Evolutionary conservation across 2,329 filamentous ascomycete species (phyloP).

Genomic region (Bipolaris oryzae): DNA sequence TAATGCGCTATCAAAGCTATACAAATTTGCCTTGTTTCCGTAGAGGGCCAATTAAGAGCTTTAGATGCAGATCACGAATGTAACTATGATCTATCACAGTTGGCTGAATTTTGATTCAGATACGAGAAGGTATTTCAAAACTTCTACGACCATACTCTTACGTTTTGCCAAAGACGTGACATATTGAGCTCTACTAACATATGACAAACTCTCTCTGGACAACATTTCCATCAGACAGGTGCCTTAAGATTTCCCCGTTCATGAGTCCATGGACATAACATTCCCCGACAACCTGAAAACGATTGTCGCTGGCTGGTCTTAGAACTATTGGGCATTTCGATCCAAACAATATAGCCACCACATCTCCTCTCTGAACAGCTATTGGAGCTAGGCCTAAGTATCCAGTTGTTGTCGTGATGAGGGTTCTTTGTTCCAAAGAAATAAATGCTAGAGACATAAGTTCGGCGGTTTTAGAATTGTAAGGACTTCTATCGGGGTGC

Average conservation of each 20-base stretch:
- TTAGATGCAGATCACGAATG: too few relatives aligned
- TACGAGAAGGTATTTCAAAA: too few relatives aligned
- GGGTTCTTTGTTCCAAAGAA: neutral
- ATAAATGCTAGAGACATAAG: too few relatives aligned
- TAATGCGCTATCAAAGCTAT: too few relatives aligned
- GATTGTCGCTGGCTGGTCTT: neutral
- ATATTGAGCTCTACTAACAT: neutral
- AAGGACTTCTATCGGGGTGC: too few relatives aligned
- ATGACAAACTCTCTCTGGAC: neutral
- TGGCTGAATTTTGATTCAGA: too few relatives aligned
- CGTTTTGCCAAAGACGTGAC: neutral
- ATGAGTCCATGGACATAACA: neutral
- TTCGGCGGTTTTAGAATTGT: too few relatives aligned
- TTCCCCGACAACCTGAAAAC: neutral
- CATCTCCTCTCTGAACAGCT: neutral
- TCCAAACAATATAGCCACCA: neutral
- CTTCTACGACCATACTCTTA: neutral
- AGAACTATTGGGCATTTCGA: neutral
- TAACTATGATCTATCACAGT: too few relatives aligned
- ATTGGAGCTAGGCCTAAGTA: neutral
- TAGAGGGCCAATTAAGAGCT: too few relatives aligned
- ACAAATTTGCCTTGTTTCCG: too few relatives aligned
- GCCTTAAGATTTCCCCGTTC: neutral
- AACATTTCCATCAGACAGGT: neutral
- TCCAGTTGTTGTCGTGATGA: neutral